Conservation (phyloP, 371 early-diverging fungal genomes). For the Mortierella sp. region DNA sequence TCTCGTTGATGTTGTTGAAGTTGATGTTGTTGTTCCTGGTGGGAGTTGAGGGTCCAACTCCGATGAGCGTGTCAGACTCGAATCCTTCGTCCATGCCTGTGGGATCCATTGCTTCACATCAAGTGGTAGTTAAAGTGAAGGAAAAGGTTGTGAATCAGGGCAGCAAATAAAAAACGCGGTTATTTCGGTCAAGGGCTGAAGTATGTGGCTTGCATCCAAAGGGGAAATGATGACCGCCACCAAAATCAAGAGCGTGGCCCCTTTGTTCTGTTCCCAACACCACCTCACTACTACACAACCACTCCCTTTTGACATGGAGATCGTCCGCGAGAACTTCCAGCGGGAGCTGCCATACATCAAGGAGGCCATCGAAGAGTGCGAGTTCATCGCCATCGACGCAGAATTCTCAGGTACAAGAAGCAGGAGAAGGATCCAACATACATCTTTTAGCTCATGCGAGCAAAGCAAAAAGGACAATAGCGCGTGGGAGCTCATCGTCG, state of each 20-base stretch:
- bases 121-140: neutral
- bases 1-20: neutral
- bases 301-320: constrained; percentile 61
- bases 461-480: neutral
- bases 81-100: neutral
- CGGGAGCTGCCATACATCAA: constrained; percentile 67
- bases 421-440: no score
- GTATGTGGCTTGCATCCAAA: neutral
- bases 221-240: neutral
- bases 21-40: neutral
- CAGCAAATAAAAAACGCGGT: constrained; percentile 1
- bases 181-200: neutral
- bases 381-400: constrained; percentile 88
- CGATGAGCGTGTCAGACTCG: neutral
- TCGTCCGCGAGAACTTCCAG: constrained; percentile 76
- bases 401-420: constrained; percentile 81
- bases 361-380: constrained; percentile 78
- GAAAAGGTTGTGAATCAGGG: neutral
- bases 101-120: constrained; percentile 9
- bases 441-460: neutral
- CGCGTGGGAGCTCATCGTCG: neutral
- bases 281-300: neutral
- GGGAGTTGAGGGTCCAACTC: neutral
- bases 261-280: neutral
- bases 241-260: neutral